Evolutionary conservation across 1,284 basidiomycete species (phyloP), one percentile per base, ranked within the genome.

Genomic region (Cryptococcus hybrid): DNA sequence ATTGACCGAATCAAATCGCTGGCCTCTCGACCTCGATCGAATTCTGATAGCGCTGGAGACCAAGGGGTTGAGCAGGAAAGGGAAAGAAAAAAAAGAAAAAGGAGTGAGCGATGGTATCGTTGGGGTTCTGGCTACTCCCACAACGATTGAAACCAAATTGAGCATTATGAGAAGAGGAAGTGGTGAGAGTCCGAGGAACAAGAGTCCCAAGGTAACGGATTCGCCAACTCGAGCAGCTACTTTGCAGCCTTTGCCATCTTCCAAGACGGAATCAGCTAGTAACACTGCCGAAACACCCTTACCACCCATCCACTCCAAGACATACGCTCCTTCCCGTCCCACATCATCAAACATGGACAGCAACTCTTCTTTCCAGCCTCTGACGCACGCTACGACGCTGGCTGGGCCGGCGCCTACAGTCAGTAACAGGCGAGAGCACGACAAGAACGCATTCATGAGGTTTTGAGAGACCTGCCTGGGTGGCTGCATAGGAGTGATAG

Each of bases 381-480:
- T 52, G 40, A 44, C 30, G 5, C 51, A 52, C 18, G n/a, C 30
- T 1, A 12, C 15, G 9, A 43, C 40, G 40, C 30, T 34, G 7
- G 30, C 51, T 43, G 18, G 6, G 12, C 40, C 51, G 40, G 34
- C 49, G 35, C 49, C 34, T 48, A 9, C 47, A 5, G 34, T 48
- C 15, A 18, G 34, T 5, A 48, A 18, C 7, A 30, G 34, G 15
- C 47, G 47, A 5, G 62, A 62, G 24, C 56, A 59, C 6, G 61
- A 66, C 48, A 51, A 54, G 37, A 64, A 59, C 51, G 52, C 63
- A 5, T 66, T 76, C 37, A 56, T 64, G 35, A 62, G 62, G 30
- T 73, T 55, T 51, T 76, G 37, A 60, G 63, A 47, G 71, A 71
- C 18, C 45, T 76, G 3, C 73, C 73, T 2, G 57, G 65, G 9